Conservation (phyloP, 2,329 filamentous ascomycete genomes). For the Cladosporium sp. region DNA sequence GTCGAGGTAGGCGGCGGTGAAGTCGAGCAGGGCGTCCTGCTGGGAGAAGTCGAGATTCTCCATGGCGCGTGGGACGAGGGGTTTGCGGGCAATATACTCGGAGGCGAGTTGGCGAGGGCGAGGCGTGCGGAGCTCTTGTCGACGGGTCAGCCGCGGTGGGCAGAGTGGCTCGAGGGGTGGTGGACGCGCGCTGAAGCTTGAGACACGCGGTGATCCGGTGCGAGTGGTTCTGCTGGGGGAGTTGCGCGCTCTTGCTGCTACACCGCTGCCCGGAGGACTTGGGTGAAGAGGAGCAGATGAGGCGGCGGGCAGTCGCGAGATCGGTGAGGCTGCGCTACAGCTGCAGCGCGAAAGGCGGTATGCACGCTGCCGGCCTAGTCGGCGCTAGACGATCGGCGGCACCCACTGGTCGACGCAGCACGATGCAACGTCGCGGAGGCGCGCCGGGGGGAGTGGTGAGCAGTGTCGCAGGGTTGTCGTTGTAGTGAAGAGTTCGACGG, state of each 20-base stretch:
- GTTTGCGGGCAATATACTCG: slow-evolving; percentile 7
- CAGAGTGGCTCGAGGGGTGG: not conserved
- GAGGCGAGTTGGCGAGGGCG: not conserved
- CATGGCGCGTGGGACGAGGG: slow-evolving; percentile 28
- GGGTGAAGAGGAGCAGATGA: not conserved
- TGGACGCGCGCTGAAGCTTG: slow-evolving; percentile 7
- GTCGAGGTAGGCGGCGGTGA: slow-evolving; percentile 33
- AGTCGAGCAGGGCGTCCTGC: slow-evolving; percentile 36
- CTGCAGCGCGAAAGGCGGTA: not conserved
- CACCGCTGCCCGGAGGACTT: not conserved
- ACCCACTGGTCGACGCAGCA: not conserved
- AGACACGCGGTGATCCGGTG: slow-evolving; percentile 2
- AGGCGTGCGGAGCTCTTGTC: slow-evolving; percentile 2
- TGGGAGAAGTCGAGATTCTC: slow-evolving; percentile 36
- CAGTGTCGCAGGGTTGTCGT: not conserved
- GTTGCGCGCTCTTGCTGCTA: not conserved
- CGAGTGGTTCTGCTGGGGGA: not conserved
- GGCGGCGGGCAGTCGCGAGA: not conserved
- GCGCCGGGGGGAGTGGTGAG: no score
- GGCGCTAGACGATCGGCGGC: slow-evolving; percentile 4
- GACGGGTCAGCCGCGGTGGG: slow-evolving; percentile 4
- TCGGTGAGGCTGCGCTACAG: not conserved
- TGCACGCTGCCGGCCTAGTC: not conserved
- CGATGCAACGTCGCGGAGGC: not conserved
- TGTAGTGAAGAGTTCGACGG: not conserved